Evolutionary conservation across 2,329 filamentous ascomycete species (phyloP).

Genomic region (Penicillium vulpinum): DNA sequence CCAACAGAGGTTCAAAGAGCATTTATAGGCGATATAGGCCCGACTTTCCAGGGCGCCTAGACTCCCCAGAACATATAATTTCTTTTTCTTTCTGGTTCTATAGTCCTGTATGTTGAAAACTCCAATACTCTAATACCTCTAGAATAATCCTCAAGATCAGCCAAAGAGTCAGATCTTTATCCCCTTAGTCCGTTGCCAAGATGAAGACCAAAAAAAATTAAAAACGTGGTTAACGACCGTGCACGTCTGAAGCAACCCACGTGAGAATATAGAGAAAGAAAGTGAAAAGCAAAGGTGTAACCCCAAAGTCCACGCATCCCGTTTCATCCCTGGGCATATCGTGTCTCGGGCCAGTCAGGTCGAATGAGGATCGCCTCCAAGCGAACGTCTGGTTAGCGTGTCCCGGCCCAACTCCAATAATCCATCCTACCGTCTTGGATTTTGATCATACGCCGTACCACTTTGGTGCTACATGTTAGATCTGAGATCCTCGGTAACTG

Average conservation of each 20-base stretch:
- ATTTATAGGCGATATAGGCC: conserved; percentile 1
- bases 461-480: conserved; percentile 3
- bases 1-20: neutral
- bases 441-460: conserved; percentile 5
- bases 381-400: conserved; percentile 8
- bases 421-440: conserved; percentile 6
- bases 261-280: conserved; percentile 1
- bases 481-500: conserved; percentile 8
- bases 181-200: conserved; percentile 28
- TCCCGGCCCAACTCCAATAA: conserved; percentile 11
- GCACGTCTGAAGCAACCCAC: conserved; percentile 4
- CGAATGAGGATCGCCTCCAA: conserved; percentile 11
- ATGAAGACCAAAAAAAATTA: neutral
- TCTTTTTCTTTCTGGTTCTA: too few relatives aligned
- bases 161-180: conserved; percentile 28
- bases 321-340: conserved; percentile 24
- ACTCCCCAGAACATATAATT: neutral
- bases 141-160: neutral
- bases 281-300: conserved; percentile 15
- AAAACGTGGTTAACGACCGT: conserved; percentile 8
- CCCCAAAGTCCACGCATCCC: conserved; percentile 17
- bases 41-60: neutral
- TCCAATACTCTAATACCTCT: neutral
- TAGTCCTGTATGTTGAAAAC: too few relatives aligned
- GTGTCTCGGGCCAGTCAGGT: conserved; percentile 23